phyloP scores from a whole-genome alignment of 805 yeast genomes.

The Starmerella gropengiesseri region DNA sequence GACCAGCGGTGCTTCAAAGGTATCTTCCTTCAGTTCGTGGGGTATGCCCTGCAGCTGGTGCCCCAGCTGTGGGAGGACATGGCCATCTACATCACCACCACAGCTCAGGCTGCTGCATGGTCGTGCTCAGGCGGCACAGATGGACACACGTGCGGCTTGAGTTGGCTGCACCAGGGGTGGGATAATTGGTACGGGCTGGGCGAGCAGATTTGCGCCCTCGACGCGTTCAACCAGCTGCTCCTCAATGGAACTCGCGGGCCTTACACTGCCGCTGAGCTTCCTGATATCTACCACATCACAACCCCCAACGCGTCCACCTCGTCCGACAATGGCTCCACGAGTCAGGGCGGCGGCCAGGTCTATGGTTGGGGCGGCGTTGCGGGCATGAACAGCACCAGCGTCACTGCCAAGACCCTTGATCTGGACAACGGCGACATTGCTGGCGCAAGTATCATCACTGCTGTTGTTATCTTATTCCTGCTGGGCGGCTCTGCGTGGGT shows the following conservation, averaged over 20 bases:
- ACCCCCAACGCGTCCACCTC: constrained; percentile 1
- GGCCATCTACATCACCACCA: constrained; percentile 36
- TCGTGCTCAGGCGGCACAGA: constrained; percentile 83
- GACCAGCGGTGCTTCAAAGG: constrained; percentile 94
- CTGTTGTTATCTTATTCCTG: constrained; percentile 49
- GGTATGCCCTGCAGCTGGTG: constrained; percentile 58
- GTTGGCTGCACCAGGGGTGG: constrained; percentile 60
- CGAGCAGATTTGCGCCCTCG: constrained; percentile 82
- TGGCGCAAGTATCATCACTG: constrained; percentile 80
- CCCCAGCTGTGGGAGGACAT: constrained; percentile 40
- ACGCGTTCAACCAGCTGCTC: constrained; percentile 35
- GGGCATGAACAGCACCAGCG: constrained; percentile 22
- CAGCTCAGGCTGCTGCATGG: constrained; percentile 64
- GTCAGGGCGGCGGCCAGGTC: constrained; percentile 17
- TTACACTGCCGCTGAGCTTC: constrained; percentile 22
- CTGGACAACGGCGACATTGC: constrained; percentile 48
- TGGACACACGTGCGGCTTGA: constrained; percentile 76
- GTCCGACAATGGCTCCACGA: constrained; percentile 9
- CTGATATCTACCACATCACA: constrained; percentile 17
- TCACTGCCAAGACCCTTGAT: constrained; percentile 18
- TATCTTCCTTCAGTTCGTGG: constrained; percentile 62
- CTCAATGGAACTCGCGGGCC: constrained; percentile 21
- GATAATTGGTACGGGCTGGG: constrained; percentile 76
- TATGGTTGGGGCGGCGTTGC: constrained; percentile 26
- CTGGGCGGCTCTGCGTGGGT: constrained; percentile 56